Evolutionary conservation across 495 filamentous ascomycete species (phyloP).

Genomic region (Amniculicola lignicola): DNA sequence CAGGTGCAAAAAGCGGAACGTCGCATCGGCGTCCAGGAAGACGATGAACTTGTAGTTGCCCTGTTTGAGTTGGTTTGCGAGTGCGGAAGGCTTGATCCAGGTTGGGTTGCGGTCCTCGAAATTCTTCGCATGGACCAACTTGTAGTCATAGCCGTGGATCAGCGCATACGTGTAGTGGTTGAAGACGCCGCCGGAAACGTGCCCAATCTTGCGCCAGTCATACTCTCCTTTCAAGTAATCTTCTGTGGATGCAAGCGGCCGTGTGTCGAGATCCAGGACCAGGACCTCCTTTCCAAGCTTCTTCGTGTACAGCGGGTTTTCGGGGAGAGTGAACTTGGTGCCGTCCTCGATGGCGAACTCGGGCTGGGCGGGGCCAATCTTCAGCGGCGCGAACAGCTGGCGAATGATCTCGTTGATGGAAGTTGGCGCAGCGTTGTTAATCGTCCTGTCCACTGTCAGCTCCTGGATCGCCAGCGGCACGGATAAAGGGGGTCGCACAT

Average conservation of each 20-base stretch:
- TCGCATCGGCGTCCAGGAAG: constrained; percentile 52
- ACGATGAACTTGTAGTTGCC: constrained; percentile 50
- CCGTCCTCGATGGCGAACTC: constrained; percentile 16
- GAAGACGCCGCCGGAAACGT: constrained; percentile 30
- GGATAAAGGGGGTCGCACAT: no score
- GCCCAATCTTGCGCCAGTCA: constrained; percentile 23
- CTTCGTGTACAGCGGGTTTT: constrained; percentile 11
- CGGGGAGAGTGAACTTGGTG: constrained; percentile 7
- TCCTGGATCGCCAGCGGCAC: no score
- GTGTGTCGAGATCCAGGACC: constrained; percentile 32
- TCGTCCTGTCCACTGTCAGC: not conserved
- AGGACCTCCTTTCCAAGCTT: constrained; percentile 26
- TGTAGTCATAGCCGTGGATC: constrained; percentile 56
- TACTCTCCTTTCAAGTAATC: constrained; percentile 18
- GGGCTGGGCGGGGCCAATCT: constrained; percentile 6
- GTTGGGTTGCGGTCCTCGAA: constrained; percentile 42
- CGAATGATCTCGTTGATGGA: constrained; percentile 28
- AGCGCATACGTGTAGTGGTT: constrained; percentile 40
- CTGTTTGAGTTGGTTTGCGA: constrained; percentile 45
- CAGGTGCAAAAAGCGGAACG: constrained; percentile 48
- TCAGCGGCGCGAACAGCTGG: constrained; percentile 24
- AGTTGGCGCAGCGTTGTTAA: not conserved
- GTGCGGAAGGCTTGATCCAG: constrained; percentile 51
- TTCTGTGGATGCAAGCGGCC: constrained; percentile 15
- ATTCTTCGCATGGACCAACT: constrained; percentile 43